phyloP scores from a whole-genome alignment of 2,329 filamentous ascomycete species.

The Pseudogymnoascus sp. region DNA sequence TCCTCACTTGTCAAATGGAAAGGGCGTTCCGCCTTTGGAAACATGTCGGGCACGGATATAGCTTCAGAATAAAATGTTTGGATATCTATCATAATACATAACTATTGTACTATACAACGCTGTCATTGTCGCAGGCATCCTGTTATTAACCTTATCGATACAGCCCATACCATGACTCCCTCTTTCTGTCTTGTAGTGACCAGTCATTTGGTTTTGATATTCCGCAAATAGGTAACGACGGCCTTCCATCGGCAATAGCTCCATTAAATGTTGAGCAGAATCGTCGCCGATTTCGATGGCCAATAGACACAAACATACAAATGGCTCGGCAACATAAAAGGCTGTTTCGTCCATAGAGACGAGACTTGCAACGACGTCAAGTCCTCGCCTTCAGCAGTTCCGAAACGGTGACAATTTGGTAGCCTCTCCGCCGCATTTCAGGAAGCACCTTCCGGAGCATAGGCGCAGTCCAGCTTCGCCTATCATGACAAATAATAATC shows the following conservation, averaged over 20 bases:
- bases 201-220: not conserved
- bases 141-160: not conserved
- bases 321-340: not conserved
- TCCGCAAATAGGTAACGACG: not conserved
- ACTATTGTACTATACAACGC: not conserved
- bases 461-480: conserved; percentile 36
- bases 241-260: not conserved
- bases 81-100: not conserved
- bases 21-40: not conserved
- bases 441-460: conserved; percentile 7
- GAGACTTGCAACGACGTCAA: not conserved
- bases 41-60: not conserved
- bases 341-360: not conserved
- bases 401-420: not conserved
- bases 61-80: not conserved
- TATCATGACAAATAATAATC: conserved; percentile 80
- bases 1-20: too few relatives aligned
- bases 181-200: not conserved
- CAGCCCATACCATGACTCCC: not conserved
- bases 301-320: not conserved
- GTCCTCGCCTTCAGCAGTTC: conserved; percentile 1
- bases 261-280: not conserved
- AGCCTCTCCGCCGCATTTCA: not conserved
- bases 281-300: not conserved
- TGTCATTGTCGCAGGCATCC: not conserved